phyloP scores from a whole-genome alignment of 2,329 filamentous ascomycete genomes.

The Hortaea werneckii region DNA sequence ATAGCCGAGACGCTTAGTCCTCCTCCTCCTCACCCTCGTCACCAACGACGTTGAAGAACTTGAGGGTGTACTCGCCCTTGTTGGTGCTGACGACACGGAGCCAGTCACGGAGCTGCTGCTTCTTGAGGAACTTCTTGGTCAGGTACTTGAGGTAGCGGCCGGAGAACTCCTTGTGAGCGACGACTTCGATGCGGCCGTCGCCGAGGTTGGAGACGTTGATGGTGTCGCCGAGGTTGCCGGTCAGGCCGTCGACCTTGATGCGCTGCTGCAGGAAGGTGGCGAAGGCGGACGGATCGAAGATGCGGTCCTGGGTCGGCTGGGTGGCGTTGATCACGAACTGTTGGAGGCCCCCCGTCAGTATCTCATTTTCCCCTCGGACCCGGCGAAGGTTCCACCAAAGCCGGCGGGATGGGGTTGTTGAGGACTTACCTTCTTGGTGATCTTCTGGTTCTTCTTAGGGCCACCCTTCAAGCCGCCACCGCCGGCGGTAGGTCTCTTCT shows the following conservation, averaged over 20 bases:
- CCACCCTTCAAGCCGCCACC: slow-evolving; percentile 24
- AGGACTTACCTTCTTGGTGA: slow-evolving; percentile 67
- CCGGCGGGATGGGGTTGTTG: not conserved
- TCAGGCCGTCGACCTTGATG: slow-evolving; percentile 99
- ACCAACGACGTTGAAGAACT: slow-evolving; percentile 99
- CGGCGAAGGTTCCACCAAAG: not conserved
- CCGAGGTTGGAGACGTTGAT: slow-evolving; percentile 83
- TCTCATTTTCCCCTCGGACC: not conserved
- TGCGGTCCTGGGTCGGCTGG: slow-evolving; percentile 97
- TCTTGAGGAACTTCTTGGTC: slow-evolving; percentile 99
- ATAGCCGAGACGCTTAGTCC: slow-evolving; percentile 56
- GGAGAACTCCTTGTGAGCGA: slow-evolving; percentile 94
- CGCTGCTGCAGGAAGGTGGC: slow-evolving; percentile 99
- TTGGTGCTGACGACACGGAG: slow-evolving; percentile 96
- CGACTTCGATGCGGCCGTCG: slow-evolving; percentile 96
- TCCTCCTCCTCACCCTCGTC: slow-evolving; percentile 97
- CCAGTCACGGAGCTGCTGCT: slow-evolving; percentile 99
- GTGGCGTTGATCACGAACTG: slow-evolving; percentile 99
- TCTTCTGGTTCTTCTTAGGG: slow-evolving; percentile 51
- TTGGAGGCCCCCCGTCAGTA: slow-evolving; percentile 6
- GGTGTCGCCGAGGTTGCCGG: slow-evolving; percentile 92
- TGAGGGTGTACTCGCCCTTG: slow-evolving; percentile 97
- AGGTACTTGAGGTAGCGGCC: slow-evolving; percentile 99
- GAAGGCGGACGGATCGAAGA: slow-evolving; percentile 97
- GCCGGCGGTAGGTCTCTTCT: slow-evolving; percentile 47